These are phyloP conservation scores for Starmerella sp. DNA, from an alignment of 805 yeast species.

Conservation along the genomic window DNA sequence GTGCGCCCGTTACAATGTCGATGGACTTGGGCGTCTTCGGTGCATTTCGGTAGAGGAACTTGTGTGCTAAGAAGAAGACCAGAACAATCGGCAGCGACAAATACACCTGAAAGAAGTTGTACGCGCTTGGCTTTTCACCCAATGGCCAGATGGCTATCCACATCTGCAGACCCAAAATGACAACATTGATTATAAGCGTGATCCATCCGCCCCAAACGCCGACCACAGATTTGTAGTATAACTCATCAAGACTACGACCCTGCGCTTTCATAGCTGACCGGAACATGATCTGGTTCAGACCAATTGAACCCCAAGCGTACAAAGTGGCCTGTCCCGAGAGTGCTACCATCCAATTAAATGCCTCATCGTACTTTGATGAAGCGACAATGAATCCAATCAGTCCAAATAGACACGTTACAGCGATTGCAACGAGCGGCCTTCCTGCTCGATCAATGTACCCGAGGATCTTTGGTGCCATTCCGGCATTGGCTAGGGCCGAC, in stretches of 20 bases:
- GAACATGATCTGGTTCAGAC: slow-evolving; percentile 56
- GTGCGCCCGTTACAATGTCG: slow-evolving; percentile 15
- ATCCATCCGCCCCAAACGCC: slow-evolving; percentile 60
- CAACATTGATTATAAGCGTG: slow-evolving; percentile 46
- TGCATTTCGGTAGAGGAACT: slow-evolving; percentile 9
- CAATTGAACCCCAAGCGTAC: slow-evolving; percentile 68
- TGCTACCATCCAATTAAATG: slow-evolving; percentile 65
- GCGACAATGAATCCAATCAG: slow-evolving; percentile 45
- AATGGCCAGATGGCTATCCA: slow-evolving; percentile 73
- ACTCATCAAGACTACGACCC: slow-evolving; percentile 57
- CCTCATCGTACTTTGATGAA: slow-evolving; percentile 38
- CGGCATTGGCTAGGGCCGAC: slow-evolving; percentile 56
- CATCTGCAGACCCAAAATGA: slow-evolving; percentile 65
- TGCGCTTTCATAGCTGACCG: slow-evolving; percentile 49
- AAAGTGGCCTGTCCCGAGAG: slow-evolving; percentile 63
- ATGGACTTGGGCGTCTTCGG: slow-evolving; percentile 10
- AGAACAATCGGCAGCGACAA: slow-evolving; percentile 35
- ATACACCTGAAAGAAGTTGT: slow-evolving; percentile 42
- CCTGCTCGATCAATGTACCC: slow-evolving; percentile 60
- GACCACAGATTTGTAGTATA: slow-evolving; percentile 53
- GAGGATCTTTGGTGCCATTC: slow-evolving; percentile 48
- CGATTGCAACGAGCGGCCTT: slow-evolving; percentile 56
- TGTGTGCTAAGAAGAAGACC: slow-evolving; percentile 15
- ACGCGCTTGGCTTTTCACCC: slow-evolving; percentile 29
- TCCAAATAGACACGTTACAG: slow-evolving; percentile 35